These are phyloP conservation scores for Arctium lappa DNA, from an alignment of 129 eudicot species.

Conservation along the genomic window DNA sequence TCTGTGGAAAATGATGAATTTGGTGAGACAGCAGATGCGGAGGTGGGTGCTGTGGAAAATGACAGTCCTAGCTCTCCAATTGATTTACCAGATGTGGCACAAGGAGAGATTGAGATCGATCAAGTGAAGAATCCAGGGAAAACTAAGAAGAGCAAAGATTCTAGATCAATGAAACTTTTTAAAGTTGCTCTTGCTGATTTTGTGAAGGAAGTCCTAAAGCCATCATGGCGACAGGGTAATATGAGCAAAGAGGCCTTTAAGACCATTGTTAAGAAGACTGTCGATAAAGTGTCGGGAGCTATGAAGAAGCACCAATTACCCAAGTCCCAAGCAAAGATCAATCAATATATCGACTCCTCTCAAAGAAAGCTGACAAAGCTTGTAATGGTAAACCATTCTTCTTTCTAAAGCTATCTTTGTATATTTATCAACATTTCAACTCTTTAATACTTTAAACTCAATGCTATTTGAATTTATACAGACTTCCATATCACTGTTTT, in stretches of 20 bases:
- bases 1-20: slow-evolving; percentile 60
- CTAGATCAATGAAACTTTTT: slow-evolving; percentile 74
- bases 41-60: slow-evolving; percentile 76
- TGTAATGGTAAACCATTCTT: slow-evolving; percentile 64
- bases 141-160: slow-evolving; percentile 64
- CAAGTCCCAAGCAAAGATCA: slow-evolving; percentile 75
- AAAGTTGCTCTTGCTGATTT: slow-evolving; percentile 78
- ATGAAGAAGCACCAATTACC: slow-evolving; percentile 83
- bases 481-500: not conserved
- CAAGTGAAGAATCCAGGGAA: slow-evolving; percentile 56
- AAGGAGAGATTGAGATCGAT: slow-evolving; percentile 78
- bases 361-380: slow-evolving; percentile 85
- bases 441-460: not conserved
- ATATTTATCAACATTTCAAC: not conserved
- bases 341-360: slow-evolving; percentile 83
- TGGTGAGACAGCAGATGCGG: slow-evolving; percentile 96
- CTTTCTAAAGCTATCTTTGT: not conserved
- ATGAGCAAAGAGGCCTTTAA: slow-evolving; percentile 99
- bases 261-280: slow-evolving; percentile 97
- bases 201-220: slow-evolving; percentile 91
- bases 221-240: slow-evolving; percentile 97
- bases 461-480: not conserved
- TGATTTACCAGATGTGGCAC: slow-evolving; percentile 42
- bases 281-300: slow-evolving; percentile 94
- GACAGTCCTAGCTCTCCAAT: slow-evolving; percentile 63